Percentiles rank a stretch among this genome's conserved stretches.
Evolutionary conservation across 306 rosid genomes (phyloP).

Genomic region (Inga leiocalycina): DNA sequence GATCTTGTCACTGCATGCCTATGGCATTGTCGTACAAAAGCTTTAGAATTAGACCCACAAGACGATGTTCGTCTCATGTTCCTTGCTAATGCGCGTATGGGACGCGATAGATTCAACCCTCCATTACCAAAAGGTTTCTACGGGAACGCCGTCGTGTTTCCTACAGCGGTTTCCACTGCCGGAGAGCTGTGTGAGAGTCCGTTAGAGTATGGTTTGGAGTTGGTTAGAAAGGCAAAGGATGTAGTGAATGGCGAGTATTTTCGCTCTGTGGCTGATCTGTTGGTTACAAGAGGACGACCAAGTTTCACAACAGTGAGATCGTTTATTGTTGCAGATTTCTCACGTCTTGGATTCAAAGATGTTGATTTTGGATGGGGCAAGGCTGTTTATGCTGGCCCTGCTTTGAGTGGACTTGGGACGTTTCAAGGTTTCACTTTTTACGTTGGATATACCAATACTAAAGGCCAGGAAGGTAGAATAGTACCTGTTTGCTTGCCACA

Average conservation of each 20-base stretch:
- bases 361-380: not conserved
- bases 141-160: not conserved
- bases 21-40: not conserved
- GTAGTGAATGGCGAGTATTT: not conserved
- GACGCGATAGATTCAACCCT: conserved; percentile 3
- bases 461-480: not conserved
- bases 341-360: not conserved
- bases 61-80: not conserved
- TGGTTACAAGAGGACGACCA: not conserved
- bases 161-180: not conserved
- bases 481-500: not conserved
- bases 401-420: not conserved
- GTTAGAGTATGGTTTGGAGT: not conserved
- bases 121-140: not conserved
- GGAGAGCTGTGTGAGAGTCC: not conserved
- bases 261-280: not conserved
- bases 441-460: not conserved
- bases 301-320: not conserved
- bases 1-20: not conserved
- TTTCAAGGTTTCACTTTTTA: not conserved
- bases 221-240: not conserved
- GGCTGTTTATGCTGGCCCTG: not conserved
- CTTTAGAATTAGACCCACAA: not conserved
- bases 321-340: not conserved
- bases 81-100: not conserved